These are phyloP conservation scores for Thelephora aurantiotincta DNA, from an alignment of 768 basidiomycete species.

Conservation along the genomic window DNA sequence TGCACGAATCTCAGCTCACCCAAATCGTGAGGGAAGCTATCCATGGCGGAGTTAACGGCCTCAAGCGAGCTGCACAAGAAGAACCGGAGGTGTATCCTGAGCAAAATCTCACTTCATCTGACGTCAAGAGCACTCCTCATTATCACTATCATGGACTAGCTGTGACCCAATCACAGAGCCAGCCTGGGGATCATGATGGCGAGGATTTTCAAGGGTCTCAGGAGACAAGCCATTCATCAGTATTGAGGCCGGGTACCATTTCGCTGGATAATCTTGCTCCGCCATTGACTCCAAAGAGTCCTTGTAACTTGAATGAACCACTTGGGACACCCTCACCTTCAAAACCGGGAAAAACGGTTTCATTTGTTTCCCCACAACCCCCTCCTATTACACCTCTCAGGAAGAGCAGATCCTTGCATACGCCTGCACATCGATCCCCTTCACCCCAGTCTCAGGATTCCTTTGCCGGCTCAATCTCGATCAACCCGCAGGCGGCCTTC, in stretches of 20 bases:
- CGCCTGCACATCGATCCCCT: conserved; percentile 19
- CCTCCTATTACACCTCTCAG: conserved; percentile 1
- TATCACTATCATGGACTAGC: conserved; percentile 49
- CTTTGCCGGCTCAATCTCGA: conserved; percentile 36
- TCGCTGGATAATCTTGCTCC: neutral
- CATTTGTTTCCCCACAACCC: conserved; percentile 20
- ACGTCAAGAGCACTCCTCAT: conserved; percentile 21
- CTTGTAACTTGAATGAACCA: neutral
- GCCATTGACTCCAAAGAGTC: neutral
- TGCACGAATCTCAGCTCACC: conserved; percentile 37
- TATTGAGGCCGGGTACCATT: too few relatives aligned
- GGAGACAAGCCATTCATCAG: conserved; percentile 3
- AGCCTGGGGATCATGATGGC: conserved; percentile 18
- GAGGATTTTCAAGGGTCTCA: conserved; percentile 28
- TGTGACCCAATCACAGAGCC: conserved; percentile 38
- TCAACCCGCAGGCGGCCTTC: conserved; percentile 29
- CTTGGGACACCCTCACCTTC: neutral
- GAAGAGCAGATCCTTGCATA: conserved; percentile 10
- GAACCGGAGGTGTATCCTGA: conserved; percentile 8
- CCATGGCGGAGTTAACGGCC: conserved; percentile 12
- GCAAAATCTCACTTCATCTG: conserved; percentile 10
- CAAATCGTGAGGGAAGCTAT: conserved; percentile 36
- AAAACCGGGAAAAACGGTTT: conserved; percentile 16
- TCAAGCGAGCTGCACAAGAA: conserved; percentile 9
- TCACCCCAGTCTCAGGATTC: conserved; percentile 43